Evolutionary conservation across 164 flowering plant species (phyloP), one percentile per base, ranked within the genome.

Genomic region (Vitis riparia): DNA sequence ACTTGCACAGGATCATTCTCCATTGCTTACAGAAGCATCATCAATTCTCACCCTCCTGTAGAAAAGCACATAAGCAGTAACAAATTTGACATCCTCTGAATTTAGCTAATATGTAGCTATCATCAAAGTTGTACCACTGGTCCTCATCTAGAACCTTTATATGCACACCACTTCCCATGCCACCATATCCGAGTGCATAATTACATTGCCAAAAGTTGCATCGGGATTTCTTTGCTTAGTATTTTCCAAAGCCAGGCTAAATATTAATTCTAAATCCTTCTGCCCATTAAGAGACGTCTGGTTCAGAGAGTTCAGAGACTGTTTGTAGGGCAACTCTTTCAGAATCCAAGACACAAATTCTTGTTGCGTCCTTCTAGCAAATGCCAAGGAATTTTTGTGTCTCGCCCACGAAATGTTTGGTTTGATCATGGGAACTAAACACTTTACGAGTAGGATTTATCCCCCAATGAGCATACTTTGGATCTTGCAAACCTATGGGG

Each of bases 331-430:
- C 5, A 64, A 63, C 68, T 78, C 97, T 80, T 62, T 90, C 82
- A n/a, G 81, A 77, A 76, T 89, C 94, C 8, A 83, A 87, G 17
- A 82, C 53, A 61, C 90, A 87, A 66, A 53, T 57, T 75, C 89
- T 83, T 30, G 99, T 90, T 27, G 88, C 86, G 78, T 59, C 79
- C 15, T 95, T 97, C 81, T 84, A 93, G 72, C 92, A 87, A 70
- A 85, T 67, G 50, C 99, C 99, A 67, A 93, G 90, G 66, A 85
- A 84, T 58, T 76, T 88, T 68, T 83, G 86, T 14, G 88, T 91
- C 71, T 77, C 82, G 55, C 81, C 80, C 59, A 68, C 62, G 56
- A 86, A 75, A 88, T 93, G 97, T 66, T 79, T 65, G 27, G 73
- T 72, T 44, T 29, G 63, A 53, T 63, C 29, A 67, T 65, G 63